These are phyloP conservation scores for Fagopyrum tataricum DNA, from an alignment of 148 eudicot species.

Conservation along the genomic window DNA sequence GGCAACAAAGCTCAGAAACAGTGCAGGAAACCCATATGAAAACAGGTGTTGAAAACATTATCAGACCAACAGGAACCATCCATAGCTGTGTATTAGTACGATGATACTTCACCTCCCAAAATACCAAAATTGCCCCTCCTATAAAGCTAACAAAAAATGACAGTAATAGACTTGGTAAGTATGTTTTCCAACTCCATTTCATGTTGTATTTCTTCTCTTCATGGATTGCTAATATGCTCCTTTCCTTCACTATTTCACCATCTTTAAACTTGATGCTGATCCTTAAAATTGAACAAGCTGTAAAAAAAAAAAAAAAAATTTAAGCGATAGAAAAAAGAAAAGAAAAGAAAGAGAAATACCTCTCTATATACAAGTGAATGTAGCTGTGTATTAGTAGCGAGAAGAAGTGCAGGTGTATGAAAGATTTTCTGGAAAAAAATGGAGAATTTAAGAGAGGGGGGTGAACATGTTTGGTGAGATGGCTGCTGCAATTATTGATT, in stretches of 20 bases:
- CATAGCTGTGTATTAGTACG: conserved; percentile 40
- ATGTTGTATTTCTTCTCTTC: not conserved
- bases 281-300: not conserved
- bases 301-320: no score
- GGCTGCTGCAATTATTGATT: conserved; percentile 6
- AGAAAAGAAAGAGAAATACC: not conserved
- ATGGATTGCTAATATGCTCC: not conserved
- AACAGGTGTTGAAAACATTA: conserved; percentile 42
- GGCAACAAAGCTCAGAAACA: conserved; percentile 27
- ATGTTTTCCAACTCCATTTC: conserved; percentile 17
- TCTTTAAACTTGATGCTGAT: not conserved
- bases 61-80: conserved; percentile 67
- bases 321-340: not conserved
- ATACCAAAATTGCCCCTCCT: conserved; percentile 47
- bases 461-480: not conserved
- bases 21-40: conserved; percentile 29
- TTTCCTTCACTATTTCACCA: not conserved
- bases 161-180: conserved; percentile 15
- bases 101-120: conserved; percentile 43
- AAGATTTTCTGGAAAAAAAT: not conserved
- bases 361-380: conserved; percentile 4
- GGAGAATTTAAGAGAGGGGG: not conserved
- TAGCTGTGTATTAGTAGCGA: not conserved
- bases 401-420: not conserved
- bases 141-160: conserved; percentile 32